Conservation (phyloP, 768 basidiomycete genomes). For the Nidularia pulvinata region DNA sequence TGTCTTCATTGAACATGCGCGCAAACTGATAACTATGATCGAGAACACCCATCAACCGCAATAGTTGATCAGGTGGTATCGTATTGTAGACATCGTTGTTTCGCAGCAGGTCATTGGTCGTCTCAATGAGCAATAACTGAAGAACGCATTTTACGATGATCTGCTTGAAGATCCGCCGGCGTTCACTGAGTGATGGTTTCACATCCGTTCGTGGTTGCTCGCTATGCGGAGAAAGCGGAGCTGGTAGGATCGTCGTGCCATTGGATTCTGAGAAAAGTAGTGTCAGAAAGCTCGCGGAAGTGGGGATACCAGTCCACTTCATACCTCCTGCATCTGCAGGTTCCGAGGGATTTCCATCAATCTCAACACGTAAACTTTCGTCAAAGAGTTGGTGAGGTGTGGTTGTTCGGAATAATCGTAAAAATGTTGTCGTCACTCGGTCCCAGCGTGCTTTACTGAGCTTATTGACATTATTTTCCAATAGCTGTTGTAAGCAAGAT, state of each 20-base stretch:
- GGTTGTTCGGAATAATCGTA: conserved; percentile 96
- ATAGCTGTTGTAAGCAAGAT: conserved; percentile 93
- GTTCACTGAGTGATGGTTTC: conserved; percentile 62
- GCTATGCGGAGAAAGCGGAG: conserved; percentile 81
- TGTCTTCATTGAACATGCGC: conserved; percentile 96
- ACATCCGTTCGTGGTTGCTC: conserved; percentile 48
- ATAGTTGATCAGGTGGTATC: conserved; percentile 92
- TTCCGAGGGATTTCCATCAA: conserved; percentile 60
- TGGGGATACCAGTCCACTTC: background rate
- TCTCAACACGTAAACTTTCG: conserved; percentile 84
- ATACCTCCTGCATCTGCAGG: conserved; percentile 45
- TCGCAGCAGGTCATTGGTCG: conserved; percentile 92
- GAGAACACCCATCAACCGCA: conserved; percentile 93
- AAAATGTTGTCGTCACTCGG: conserved; percentile 87
- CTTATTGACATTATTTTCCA: conserved; percentile 92
- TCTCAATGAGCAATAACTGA: conserved; percentile 95
- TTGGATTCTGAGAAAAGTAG: conserved; percentile 46
- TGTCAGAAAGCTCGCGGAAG: background rate
- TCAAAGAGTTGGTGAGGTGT: conserved; percentile 98
- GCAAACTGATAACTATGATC: conserved; percentile 99
- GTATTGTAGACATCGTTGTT: conserved; percentile 90
- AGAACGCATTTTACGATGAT: conserved; percentile 99
- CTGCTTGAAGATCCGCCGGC: conserved; percentile 92
- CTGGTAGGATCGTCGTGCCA: conserved; percentile 74
- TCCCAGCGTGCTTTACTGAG: conserved; percentile 89